Percentiles rank a stretch among this genome's conserved stretches.
These are phyloP conservation scores for Apostasia shenzhenica DNA, from an alignment of 106 monocot species.

Conservation along the genomic window DNA sequence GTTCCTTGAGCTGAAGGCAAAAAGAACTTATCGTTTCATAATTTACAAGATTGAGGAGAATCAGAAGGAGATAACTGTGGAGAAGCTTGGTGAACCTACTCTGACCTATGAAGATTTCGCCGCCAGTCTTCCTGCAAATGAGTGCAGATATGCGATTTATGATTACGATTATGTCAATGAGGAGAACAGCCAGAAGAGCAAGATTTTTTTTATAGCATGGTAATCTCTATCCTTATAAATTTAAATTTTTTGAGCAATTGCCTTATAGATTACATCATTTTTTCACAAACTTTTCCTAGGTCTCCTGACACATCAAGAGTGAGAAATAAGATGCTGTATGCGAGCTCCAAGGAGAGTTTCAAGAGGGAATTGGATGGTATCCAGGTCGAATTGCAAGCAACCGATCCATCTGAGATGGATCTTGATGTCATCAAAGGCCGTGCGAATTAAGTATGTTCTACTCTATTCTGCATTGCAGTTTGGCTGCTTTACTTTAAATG, in stretches of 20 bases:
- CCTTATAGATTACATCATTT: neutral
- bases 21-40: constrained; percentile 7
- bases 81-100: constrained; percentile 16
- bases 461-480: neutral
- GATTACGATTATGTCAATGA: constrained; percentile 25
- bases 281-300: neutral
- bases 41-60: constrained; percentile 21
- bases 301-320: constrained; percentile 9
- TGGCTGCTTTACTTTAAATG: neutral
- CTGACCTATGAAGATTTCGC: constrained; percentile 17
- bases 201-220: constrained; percentile 13
- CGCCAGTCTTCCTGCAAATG: constrained; percentile 12
- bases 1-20: constrained; percentile 10
- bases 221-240: neutral
- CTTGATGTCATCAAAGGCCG: constrained; percentile 17
- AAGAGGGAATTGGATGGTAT: constrained; percentile 9
- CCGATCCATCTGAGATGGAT: constrained; percentile 16
- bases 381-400: constrained; percentile 7
- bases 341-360: constrained; percentile 9
- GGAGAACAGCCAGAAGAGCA: constrained; percentile 11
- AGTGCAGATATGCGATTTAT: constrained; percentile 14
- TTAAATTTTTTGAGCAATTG: neutral
- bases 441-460: constrained; percentile 10
- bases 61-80: constrained; percentile 15
- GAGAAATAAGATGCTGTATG: constrained; percentile 11